phyloP scores from a whole-genome alignment of 495 filamentous ascomycete species.

The Hypoxylon lienhwacheense region DNA sequence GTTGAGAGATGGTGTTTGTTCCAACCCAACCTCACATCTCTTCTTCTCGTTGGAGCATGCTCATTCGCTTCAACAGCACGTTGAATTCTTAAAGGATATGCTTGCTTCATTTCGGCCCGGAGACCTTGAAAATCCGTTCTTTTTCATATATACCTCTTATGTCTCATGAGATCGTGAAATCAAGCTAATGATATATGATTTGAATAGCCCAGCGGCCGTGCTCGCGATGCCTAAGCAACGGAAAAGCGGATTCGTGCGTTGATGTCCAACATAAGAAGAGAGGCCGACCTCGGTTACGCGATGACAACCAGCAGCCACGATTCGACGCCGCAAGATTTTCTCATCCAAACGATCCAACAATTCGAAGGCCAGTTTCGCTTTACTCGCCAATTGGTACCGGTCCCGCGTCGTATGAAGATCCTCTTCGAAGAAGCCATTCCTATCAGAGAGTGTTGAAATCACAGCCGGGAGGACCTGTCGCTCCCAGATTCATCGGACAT shows the following conservation, averaged over 20 bases:
- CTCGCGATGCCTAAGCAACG: conserved; percentile 61
- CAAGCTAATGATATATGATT: conserved; percentile 26
- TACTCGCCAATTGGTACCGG: conserved; percentile 42
- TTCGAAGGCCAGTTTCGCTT: conserved; percentile 50
- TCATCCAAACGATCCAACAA: conserved; percentile 43
- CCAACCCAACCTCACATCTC: too few relatives aligned
- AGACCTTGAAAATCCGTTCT: not conserved
- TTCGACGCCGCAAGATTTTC: conserved; percentile 55
- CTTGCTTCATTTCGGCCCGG: too few relatives aligned
- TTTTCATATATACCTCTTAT: conserved; percentile 3
- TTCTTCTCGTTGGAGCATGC: too few relatives aligned
- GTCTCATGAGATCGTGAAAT: conserved; percentile 4
- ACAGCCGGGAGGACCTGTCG: conserved; percentile 51
- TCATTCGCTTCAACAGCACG: too few relatives aligned
- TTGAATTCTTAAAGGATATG: too few relatives aligned
- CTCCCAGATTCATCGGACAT: conserved; percentile 52
- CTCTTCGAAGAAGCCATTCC: conserved; percentile 52
- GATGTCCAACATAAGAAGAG: conserved; percentile 98
- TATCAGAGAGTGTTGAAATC: conserved; percentile 65
- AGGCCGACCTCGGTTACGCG: conserved; percentile 86
- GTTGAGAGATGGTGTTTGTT: too few relatives aligned
- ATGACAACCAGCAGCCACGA: conserved; percentile 67
- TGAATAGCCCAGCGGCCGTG: conserved; percentile 63
- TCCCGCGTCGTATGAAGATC: conserved; percentile 46
- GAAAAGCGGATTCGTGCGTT: conserved; percentile 80